Base-by-base conservation (phyloP, 768 basidiomycete species). In the Phallus indusiatus region DNA sequence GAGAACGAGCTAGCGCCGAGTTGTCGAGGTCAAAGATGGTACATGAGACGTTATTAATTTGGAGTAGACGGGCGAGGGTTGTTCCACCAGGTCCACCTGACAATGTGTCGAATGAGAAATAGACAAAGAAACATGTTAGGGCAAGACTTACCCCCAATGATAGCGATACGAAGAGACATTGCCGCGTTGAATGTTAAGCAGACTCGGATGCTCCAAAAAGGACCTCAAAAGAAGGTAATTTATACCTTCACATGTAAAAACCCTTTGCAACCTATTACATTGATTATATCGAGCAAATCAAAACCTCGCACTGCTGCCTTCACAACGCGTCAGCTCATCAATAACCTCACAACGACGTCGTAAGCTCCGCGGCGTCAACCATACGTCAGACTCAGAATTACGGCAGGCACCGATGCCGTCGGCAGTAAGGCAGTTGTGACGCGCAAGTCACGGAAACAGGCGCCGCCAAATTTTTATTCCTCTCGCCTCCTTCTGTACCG, bases 11-110 rank as follows among this genome's bases (percentile, higher is more conserved):
- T 20, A 47, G 22, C 10, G 57, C 51, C 20, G 55, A 59, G 34
- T 51, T 28, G 42, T 68, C 68, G 5, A 64, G 62, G 59, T 71
- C 70, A 51, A 66, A 67, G 42, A 71, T 47, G 18, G 63, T 62
- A 1, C 52, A 53, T 1, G 62, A 59, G 53, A 68, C 60, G 20
- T 54, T 14, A 49, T 64, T 58, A 28, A 57, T 57, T 46, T 69
- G 67, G 22, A 71, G 66, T 28, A 64, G 60, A n/a, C 66, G 64
- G 12, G 70, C 69, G 28, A 71, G 62, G 14, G 61, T 52, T 24
- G 70, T 64, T 16, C 70, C 70, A 17, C 67, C 64, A 9, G 66
- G 66, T 12, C 70, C 70, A 12, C 66, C 69, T 17, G 68, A 69
- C 34, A 33, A 71, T 67, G 12, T 42, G 42, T 42, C n/a, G 12